Evolutionary conservation across 1,284 basidiomycete genomes (phyloP).

Genomic region (Trametes versicolor): DNA sequence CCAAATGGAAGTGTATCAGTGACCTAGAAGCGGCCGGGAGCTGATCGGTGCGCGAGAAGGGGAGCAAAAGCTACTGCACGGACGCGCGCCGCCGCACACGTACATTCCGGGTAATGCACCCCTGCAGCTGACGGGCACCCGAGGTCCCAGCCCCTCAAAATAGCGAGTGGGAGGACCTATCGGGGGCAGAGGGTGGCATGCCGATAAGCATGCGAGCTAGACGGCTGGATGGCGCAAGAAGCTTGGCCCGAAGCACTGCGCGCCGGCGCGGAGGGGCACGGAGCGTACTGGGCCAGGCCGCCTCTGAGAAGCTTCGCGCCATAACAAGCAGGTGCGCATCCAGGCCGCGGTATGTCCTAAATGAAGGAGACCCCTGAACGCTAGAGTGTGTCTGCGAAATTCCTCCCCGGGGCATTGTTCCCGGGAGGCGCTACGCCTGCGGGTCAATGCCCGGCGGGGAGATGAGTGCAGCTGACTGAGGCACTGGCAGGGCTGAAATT

Average conservation of each 20-base stretch:
- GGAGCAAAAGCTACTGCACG: constrained; percentile 3
- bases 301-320: constrained; percentile 5
- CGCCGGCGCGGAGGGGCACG: constrained; percentile 3
- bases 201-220: constrained; percentile 34
- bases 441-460: neutral
- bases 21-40: constrained; percentile 27
- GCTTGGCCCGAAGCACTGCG: constrained; percentile 9
- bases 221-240: constrained; percentile 18
- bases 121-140: constrained; percentile 31
- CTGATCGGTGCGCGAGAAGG: constrained; percentile 21
- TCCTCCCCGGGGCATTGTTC: neutral
- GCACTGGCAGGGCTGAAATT: neutral
- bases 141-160: constrained; percentile 25
- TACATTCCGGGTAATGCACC: constrained; percentile 21
- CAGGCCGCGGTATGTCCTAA: neutral
- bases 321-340: constrained; percentile 15
- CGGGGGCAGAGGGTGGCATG: constrained; percentile 13
- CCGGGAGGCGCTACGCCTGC: constrained; percentile 1
- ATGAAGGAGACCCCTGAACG: constrained; percentile 13
- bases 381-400: neutral
- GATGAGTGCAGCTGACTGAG: neutral
- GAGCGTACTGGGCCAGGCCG: neutral
- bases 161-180: constrained; percentile 21
- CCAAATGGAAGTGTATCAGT: constrained; percentile 25
- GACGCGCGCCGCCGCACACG: constrained; percentile 21